Evolutionary conservation across 2,329 filamentous ascomycete species (phyloP).

Genomic region (Sporothrix schenckii): DNA sequence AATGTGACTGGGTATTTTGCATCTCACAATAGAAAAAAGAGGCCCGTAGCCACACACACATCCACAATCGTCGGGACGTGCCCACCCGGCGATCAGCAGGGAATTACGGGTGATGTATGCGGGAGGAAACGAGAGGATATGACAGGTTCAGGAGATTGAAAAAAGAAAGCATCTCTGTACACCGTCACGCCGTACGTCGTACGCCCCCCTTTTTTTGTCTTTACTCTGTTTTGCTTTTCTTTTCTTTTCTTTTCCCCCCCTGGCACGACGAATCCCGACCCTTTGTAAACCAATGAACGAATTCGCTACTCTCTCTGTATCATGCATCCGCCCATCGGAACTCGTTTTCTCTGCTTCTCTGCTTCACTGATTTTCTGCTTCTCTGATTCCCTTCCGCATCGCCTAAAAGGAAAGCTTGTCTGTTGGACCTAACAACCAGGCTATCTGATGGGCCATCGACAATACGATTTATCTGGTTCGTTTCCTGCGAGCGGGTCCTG

Average conservation of each 20-base stretch:
- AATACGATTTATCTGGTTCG: no score
- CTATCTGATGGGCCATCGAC: no score
- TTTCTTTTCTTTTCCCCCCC: background rate
- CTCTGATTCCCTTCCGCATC: background rate
- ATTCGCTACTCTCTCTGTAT: no score
- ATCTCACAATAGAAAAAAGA: background rate
- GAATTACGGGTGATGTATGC: background rate
- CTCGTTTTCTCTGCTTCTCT: background rate
- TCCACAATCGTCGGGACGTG: background rate
- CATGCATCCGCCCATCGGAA: slow-evolving; percentile 7
- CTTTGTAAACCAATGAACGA: no score
- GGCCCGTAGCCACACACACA: background rate
- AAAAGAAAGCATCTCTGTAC: background rate
- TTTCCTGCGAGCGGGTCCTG: background rate
- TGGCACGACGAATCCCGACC: background rate
- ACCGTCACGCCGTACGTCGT: background rate
- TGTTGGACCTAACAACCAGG: slow-evolving; percentile 1
- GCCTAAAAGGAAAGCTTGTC: background rate
- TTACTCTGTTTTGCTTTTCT: background rate
- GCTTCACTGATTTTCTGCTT: background rate
- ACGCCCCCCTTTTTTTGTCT: background rate
- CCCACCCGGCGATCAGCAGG: background rate
- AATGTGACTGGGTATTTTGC: no score
- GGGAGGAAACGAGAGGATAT: background rate
- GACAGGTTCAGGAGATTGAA: background rate